Conservation (phyloP, 2,329 filamentous ascomycete species). For the Beauveria sp. region DNA sequence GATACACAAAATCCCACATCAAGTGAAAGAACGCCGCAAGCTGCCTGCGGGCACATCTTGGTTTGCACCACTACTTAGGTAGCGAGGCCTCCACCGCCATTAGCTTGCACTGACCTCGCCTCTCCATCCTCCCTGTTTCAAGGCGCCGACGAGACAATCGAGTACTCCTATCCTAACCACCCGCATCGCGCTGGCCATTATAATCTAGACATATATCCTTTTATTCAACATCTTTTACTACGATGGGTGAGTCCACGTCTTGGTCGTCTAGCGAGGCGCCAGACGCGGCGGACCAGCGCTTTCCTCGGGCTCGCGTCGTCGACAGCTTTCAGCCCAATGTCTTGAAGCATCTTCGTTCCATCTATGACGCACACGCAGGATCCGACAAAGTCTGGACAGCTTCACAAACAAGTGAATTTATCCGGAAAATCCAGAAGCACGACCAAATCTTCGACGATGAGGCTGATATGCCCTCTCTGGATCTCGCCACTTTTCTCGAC, state of each 20-base stretch:
- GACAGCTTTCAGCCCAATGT: constrained; percentile 28
- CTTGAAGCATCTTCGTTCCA: constrained; percentile 30
- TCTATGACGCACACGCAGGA: constrained; percentile 32
- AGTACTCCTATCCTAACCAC: neutral
- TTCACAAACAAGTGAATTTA: constrained; percentile 33
- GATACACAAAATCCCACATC: no score
- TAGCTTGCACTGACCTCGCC: neutral
- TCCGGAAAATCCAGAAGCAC: constrained; percentile 30
- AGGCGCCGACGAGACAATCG: neutral
- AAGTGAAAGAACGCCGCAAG: no score
- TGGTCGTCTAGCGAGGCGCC: neutral
- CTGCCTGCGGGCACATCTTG: no score
- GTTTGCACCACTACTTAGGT: neutral
- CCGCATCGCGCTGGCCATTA: neutral
- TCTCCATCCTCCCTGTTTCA: neutral
- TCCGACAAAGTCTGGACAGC: constrained; percentile 30
- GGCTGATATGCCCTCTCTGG: constrained; percentile 33
- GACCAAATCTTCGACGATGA: constrained; percentile 13
- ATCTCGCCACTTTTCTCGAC: constrained; percentile 41
- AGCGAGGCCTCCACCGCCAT: constrained; percentile 3
- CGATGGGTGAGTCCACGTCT: neutral
- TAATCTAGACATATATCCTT: neutral
- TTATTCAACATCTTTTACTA: neutral
- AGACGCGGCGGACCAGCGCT: constrained; percentile 16
- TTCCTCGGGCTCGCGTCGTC: constrained; percentile 24